A percentile compares a stretch with the other conserved stretches of the same genome.
phyloP scores from a whole-genome alignment of 306 rosid genomes.

The Acacia melanoxylon region DNA sequence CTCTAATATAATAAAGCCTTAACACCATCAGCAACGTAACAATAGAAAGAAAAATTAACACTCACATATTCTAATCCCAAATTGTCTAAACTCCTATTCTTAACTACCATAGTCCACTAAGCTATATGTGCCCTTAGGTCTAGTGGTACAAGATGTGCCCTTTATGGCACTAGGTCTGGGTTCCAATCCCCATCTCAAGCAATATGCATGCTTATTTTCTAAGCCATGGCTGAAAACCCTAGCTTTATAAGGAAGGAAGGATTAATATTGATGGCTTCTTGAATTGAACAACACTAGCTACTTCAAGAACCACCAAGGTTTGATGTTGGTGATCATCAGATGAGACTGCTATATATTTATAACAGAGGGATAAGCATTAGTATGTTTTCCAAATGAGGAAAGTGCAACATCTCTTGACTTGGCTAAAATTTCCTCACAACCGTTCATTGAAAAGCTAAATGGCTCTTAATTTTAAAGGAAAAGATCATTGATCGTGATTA shows the following conservation, averaged over 20 bases:
- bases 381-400: slow-evolving; percentile 23
- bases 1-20: too few species aligned
- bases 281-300: too few species aligned
- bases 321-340: background rate
- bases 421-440: slow-evolving; percentile 24
- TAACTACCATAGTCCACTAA: too few species aligned
- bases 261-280: too few species aligned
- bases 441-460: slow-evolving; percentile 36
- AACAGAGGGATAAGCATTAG: too few species aligned
- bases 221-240: slow-evolving; percentile 8
- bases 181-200: too few species aligned
- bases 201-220: background rate
- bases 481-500: slow-evolving; percentile 52
- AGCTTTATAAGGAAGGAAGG: too few species aligned
- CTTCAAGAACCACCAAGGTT: too few species aligned
- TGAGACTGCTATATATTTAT: slow-evolving; percentile 61
- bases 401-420: slow-evolving; percentile 29
- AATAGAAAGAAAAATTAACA: background rate
- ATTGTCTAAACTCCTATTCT: background rate
- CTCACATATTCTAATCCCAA: background rate
- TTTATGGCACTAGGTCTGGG: too few species aligned
- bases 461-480: slow-evolving; percentile 9
- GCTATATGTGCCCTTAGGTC: too few species aligned
- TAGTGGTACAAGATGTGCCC: too few species aligned
- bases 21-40: background rate